Evolutionary conservation across 352 stramenopile genomes (phyloP), one percentile per base, ranked within the genome.

Genomic region (Globisporangium sylvaticum): DNA sequence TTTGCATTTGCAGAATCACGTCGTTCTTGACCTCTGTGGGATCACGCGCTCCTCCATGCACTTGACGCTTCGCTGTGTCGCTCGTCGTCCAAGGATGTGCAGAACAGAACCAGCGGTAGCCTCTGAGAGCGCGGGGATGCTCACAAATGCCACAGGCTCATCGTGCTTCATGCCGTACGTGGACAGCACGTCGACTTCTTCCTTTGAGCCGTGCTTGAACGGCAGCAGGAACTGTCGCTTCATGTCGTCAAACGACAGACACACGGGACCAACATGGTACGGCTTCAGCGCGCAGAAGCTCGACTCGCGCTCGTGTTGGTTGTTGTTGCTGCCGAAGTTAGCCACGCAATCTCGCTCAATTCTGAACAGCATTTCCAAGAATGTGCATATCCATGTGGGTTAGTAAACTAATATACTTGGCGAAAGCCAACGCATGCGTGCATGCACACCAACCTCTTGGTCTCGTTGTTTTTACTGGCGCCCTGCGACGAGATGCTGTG

Each of bases 161-260:
- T 80, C 60, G 62, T 75, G 62, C 34, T 82, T 82, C 50, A 80
- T 82, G 31, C 74, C 81, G 44, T 75, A 85, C 2, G 69, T 67
- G 4, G 80, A 71, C n/a, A 87, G 68, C 5, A 87, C 72, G 61
- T 90, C 78, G n/a, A 60, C 58, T 34, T 83, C 65, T 7, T 73
- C 58, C 14, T 70, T 63, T 4, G 52, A 67, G 1, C 76, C 75
- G 18, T 86, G 64, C 53, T 88, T 89, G 56, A 91, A 92, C 0
- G 84, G 84, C 31, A 88, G 66, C 46, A 92, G 42, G 29, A 87
- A 92, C 52, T 81, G 77, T 24, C 72, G 78, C 73, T 91, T 91
- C 70, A 92, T 89, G 48, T 91, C 84, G 52, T 91, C 76, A 52
- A 92, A 92, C 25, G 81, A 81, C 62, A 88, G 76, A 57, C 70